Base-by-base conservation (phyloP, 2,329 filamentous ascomycete species). In the Aspergillus sergii region DNA sequence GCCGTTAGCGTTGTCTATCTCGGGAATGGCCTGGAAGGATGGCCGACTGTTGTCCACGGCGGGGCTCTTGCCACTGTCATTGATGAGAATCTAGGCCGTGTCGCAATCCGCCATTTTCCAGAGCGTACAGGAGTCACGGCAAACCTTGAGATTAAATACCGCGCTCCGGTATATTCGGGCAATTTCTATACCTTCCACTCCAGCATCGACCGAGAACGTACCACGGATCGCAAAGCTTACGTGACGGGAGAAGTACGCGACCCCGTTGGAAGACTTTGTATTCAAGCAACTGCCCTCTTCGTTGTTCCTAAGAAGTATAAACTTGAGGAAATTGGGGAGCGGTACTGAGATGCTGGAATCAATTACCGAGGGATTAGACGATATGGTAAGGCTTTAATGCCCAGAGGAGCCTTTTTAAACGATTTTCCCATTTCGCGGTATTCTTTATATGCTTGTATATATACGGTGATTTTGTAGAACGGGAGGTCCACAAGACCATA, bases 21-120 rank as follows among this genome's bases (percentile, higher is more conserved):
- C 59, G 91, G 91, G 8, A 75, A 81, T n/a, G 85, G 82, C 1
- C 73, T 90, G 23, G 81, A 84, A 55, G 91, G 91, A 4, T 94
- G 90, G 89, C 91, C 91, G 1, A 84, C 85, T 14, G 82, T 91
- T 46, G 87, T 88, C 58, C 91, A 94, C 78, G 91, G 91, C 60
- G 91, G 91, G 16, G 82, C 84, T 8, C 82, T 91, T 56, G 89
- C 88, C 9, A 92, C 88, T 0, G 75, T 91, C 4, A 77, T 93
- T 43, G 86, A 91, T 74, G 91, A 93, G 79, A 85, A 84, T 58
- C 81, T 92, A 65, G 87, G 88, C n/a, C 82, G 89, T 50, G 88
- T 86, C 64, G 87, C 86, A 12, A 79, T 87, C 60, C 73, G 76
- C 53, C 72, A 75, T 36, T 81, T 87, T 65, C 80, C 81, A 1